A percentile compares a stretch with the other conserved stretches of the same genome.
These are phyloP conservation scores for Flaveria trinervia DNA, from an alignment of 129 eudicot species.

Conservation along the genomic window DNA sequence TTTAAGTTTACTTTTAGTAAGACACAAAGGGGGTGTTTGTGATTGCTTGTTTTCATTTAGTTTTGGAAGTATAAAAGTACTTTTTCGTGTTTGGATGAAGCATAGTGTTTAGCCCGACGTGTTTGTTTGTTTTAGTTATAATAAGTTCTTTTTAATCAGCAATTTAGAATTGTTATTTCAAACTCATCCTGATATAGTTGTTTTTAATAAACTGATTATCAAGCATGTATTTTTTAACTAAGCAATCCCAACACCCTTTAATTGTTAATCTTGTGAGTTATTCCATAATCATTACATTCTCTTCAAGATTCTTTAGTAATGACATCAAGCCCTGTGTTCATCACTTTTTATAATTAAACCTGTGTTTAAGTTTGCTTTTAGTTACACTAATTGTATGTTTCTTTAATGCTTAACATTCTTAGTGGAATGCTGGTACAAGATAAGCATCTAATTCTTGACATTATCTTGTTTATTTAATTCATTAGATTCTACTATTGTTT, in stretches of 20 bases:
- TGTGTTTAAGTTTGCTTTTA: conserved; percentile 9
- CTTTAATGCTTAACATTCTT: conserved; percentile 29
- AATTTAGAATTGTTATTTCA: neutral
- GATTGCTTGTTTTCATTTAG: no score
- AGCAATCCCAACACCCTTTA: neutral
- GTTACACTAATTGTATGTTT: conserved; percentile 21
- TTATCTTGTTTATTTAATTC: conserved; percentile 22
- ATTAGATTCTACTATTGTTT: conserved; percentile 27
- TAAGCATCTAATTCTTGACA: conserved; percentile 37
- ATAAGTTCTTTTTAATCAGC: neutral
- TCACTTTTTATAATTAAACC: neutral
- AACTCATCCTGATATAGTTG: neutral
- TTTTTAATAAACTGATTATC: neutral
- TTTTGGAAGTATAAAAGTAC: no score
- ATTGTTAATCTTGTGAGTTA: neutral
- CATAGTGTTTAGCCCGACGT: neutral
- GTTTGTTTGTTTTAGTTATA: neutral
- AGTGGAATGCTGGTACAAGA: conserved; percentile 44
- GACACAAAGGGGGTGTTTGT: no score
- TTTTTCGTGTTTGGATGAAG: neutral
- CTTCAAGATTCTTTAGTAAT: conserved; percentile 18
- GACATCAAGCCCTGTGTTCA: neutral
- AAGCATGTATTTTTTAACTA: neutral
- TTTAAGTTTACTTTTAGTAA: no score
- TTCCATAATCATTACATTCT: neutral